Base-by-base conservation (phyloP, 176 grass and related monocot genomes). In the Oryza rufipogon region DNA sequence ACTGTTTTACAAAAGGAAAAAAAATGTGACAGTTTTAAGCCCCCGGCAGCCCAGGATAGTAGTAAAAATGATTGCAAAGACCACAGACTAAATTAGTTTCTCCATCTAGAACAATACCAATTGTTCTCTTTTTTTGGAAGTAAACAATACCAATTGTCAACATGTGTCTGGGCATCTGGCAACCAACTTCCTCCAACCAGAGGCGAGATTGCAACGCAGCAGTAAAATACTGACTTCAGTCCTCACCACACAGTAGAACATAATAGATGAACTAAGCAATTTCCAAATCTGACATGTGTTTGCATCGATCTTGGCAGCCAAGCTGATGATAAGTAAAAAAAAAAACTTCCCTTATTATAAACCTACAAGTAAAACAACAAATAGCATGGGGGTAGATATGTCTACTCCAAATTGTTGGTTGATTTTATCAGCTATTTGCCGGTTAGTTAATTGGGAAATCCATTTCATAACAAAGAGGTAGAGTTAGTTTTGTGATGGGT, bases 251-350 rank as follows among this genome's bases (percentile, higher is more conserved):
- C 28, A 75, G 73, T 20, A 30, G 22, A 73, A 73, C 20, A 80
- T 5, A 48, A 41, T 41, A 73, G 65, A 48, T 46, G 16, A 26
- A 51, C 56, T n/a, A 73, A 20, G 14, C 8, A 71, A 46, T 39
- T 67, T 71, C 5, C 39, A 80, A 47, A 86, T 28, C 51, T 34
- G 60, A 13, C 22, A 75, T 66, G 39, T 2, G 61, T 52, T 10
- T 42, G 44, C 30, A 20, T 66, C 11, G 22, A 7, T 19, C 46
- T 79, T 23, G 38, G 26, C 10, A 39, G 36, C n/a, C n/a, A 83
- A 78, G 74, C 11, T 78, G 44, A 67, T 78, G 44, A 67, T 14
- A 73, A 30, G 23, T 64, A 32, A 70, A 30, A 58, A 54, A 38
- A 6, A 38, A 6, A 23, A 6, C 4, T 45, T 78, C 64, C 76